phyloP scores from a whole-genome alignment of 768 basidiomycete genomes.

The Psilocybe azurescens region DNA sequence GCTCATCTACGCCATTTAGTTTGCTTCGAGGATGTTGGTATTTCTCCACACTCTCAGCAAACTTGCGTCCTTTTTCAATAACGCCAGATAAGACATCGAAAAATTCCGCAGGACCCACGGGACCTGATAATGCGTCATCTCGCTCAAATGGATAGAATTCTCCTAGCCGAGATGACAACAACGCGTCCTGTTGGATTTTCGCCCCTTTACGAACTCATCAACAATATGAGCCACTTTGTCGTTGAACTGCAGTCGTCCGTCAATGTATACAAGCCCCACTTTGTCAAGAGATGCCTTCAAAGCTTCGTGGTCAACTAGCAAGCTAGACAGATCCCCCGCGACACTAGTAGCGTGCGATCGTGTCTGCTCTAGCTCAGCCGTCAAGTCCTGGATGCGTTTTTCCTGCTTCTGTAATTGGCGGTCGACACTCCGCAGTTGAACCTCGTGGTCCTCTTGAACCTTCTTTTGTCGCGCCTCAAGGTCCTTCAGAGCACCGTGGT shows the following conservation, averaged over 20 bases:
- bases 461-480: slow-evolving; percentile 10
- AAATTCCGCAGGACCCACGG: slow-evolving; percentile 11
- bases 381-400: slow-evolving; percentile 1
- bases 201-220: slow-evolving; percentile 17
- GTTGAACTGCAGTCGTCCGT: slow-evolving; percentile 12
- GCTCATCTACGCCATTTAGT: not conserved
- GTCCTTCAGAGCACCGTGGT: slow-evolving; percentile 13
- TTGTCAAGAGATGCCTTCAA: slow-evolving; percentile 10
- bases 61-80: slow-evolving; percentile 6
- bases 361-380: not conserved
- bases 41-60: slow-evolving; percentile 8
- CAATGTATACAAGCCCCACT: slow-evolving; percentile 18
- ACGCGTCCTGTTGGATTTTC: slow-evolving; percentile 9
- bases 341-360: not conserved
- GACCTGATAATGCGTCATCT: not conserved
- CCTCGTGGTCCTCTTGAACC: not conserved
- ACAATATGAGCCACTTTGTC: slow-evolving; percentile 14
- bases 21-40: not conserved
- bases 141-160: not conserved
- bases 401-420: not conserved
- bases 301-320: slow-evolving; percentile 11
- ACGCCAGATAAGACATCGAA: slow-evolving; percentile 11
- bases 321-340: not conserved
- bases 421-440: not conserved
- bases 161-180: not conserved